Evolutionary conservation across 345 rosid genomes (phyloP), one percentile per base, ranked within the genome.

Genomic region (Cardamine chenopodiifolia): DNA sequence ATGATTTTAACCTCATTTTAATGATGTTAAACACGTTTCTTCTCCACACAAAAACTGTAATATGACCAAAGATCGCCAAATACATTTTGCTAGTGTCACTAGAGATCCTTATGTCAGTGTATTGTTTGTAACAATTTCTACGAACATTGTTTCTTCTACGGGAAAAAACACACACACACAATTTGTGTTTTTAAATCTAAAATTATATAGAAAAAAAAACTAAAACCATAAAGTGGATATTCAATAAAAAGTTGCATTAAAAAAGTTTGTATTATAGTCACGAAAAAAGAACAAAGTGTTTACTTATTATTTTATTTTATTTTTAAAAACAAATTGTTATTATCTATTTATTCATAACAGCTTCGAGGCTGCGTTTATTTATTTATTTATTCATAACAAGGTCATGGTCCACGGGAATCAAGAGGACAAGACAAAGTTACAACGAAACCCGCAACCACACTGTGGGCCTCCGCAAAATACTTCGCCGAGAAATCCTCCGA

Each of bases 381-480:
- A 17, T n/a, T 55, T 45, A 32, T 19, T 28, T 11, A n/a, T 66
- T 32, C 7, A 73, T 32, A 37, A 1, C 6, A 35, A 10, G 39
- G 15, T 26, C 5, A 11, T 3, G 37, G 40, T 18, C n/a, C 15
- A 55, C 26, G 44, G 9, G 55, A 4, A 23, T 66, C 7, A 60
- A 44, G 47, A 52, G 23, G 64, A 61, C 44, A 4, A 61, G 1
- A 11, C 1, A 28, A 23, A n/a, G 31, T 54, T 52, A 70, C 98
- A 92, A 58, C 82, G 73, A 86, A 87, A 74, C 13, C 95, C 93
- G 72, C 98, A 90, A 20, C 93, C 91, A 79, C 98, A 92, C 19
- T 84, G 89, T 48, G 98, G 98, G 15, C 84, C 63, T 74, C 90
- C 28, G 53, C 85, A 59, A 92, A 89, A 66, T 79, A 68, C 12